These are phyloP conservation scores for Cytospora piceicola DNA, from an alignment of 2,329 filamentous ascomycete species.

Conservation along the genomic window DNA sequence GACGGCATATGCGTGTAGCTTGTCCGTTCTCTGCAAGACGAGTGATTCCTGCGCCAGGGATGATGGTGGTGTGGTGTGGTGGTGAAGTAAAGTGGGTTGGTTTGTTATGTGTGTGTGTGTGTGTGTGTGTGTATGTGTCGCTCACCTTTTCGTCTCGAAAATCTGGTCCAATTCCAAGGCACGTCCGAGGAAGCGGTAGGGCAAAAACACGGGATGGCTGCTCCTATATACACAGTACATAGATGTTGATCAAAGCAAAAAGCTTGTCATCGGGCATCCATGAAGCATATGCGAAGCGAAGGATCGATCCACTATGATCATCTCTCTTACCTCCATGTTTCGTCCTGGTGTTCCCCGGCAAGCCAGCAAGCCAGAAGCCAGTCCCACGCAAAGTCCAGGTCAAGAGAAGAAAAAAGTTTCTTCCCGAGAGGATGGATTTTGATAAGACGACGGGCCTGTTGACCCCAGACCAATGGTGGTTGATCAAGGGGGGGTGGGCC, in stretches of 20 bases:
- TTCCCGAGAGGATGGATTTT: slow-evolving; percentile 23
- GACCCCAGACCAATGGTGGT: slow-evolving; percentile 23
- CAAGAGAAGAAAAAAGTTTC: slow-evolving; percentile 8
- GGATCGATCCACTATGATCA: slow-evolving; percentile 24
- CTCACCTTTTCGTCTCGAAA: not conserved
- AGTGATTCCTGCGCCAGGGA: not conserved
- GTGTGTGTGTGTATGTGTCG: not conserved
- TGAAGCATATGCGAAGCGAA: slow-evolving; percentile 14
- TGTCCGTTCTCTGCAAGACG: not conserved
- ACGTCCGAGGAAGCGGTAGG: not conserved
- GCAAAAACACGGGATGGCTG: slow-evolving; percentile 14
- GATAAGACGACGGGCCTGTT: slow-evolving; percentile 27
- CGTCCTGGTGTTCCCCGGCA: slow-evolving; percentile 8
- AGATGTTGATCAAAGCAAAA: slow-evolving; percentile 7
- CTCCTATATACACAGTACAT: slow-evolving; percentile 19
- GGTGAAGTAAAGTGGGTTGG: too few relatives aligned
- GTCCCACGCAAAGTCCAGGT: not conserved
- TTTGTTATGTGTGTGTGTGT: too few relatives aligned
- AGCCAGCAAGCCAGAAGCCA: too few relatives aligned
- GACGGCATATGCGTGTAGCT: slow-evolving; percentile 2
- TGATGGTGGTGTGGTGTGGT: not conserved
- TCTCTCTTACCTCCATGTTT: slow-evolving; percentile 18
- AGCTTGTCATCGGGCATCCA: slow-evolving; percentile 22
- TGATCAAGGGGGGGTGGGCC: slow-evolving; percentile 15
- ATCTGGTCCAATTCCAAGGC: not conserved